phyloP scores from a whole-genome alignment of 345 rosid genomes.

The Triadica sebifera region DNA sequence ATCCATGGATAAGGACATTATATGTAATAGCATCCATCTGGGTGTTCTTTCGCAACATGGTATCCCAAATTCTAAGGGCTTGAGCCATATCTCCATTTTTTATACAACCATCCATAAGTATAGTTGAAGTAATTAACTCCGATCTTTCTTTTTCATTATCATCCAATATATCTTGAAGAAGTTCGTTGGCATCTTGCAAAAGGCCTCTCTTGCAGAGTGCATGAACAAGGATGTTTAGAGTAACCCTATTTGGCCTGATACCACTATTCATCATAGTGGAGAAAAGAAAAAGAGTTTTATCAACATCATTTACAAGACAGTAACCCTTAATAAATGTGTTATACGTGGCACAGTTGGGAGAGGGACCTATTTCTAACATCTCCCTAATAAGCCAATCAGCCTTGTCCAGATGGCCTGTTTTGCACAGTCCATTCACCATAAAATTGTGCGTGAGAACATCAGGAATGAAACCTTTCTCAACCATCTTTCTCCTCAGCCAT shows the following conservation, averaged over 20 bases:
- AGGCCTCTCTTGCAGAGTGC: conserved; percentile 62
- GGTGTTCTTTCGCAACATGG: conserved; percentile 31
- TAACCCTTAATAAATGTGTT: conserved; percentile 59
- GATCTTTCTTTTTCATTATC: conserved; percentile 31
- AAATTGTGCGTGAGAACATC: conserved; percentile 65
- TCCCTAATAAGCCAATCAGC: conserved; percentile 60
- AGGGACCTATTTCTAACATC: conserved; percentile 64
- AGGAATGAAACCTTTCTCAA: conserved; percentile 48
- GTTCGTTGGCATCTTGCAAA: conserved; percentile 45
- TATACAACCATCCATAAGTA: conserved; percentile 65
- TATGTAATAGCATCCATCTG: conserved; percentile 48
- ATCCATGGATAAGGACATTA: conserved; percentile 69
- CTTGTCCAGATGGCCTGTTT: conserved; percentile 42
- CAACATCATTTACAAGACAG: conserved; percentile 49
- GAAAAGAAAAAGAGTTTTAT: conserved; percentile 52
- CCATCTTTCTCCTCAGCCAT: conserved; percentile 53
- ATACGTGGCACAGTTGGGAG: conserved; percentile 62
- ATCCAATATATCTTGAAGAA: conserved; percentile 45
- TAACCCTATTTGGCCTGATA: conserved; percentile 55
- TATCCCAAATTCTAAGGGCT: conserved; percentile 52
- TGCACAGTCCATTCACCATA: conserved; percentile 61
- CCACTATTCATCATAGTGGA: conserved; percentile 49
- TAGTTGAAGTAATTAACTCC: conserved; percentile 54
- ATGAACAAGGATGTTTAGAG: conserved; percentile 59
- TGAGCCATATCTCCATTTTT: conserved; percentile 51